Base-by-base conservation (phyloP, 805 yeast genomes). In the Citeromyces matritensis region DNA sequence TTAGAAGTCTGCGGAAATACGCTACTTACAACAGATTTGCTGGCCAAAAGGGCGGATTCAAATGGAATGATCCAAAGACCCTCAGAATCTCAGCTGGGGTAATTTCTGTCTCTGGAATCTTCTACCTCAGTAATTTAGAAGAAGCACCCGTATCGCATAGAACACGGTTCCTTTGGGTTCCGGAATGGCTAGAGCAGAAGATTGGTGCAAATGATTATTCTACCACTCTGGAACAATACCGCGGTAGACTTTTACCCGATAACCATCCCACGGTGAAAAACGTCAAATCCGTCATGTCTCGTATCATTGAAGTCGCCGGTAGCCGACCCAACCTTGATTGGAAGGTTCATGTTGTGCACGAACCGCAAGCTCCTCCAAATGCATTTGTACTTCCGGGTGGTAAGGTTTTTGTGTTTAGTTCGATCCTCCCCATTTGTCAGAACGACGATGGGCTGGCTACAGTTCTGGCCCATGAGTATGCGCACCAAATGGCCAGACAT, bases 331-430 rank as follows among this genome's bases (percentile, higher is more conserved):
- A 45, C 1, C 40, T 51, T 9, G 62, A 75, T 27, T 91, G 98
- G 97, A 59, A 69, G 39, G 70, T 91, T 19, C 83, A 83, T 47
- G 80, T 91, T 14, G 76, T 83, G 13, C 68, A 77, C 38, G 77
- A 72, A 35, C 71, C 78, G 2, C 53, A 54, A 23, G 86, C 94
- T 10, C 94, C 97, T 2, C 97, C 98, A 3, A 91, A 91, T 55
- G 98, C 98, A 1, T 88, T 91, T 55, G 95, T 91, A 12, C 60
- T 91, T 24, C 97, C 97, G 13, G 88, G 91, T 37, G 98, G 98
- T 5, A 86, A 86, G 51, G 94, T 91, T 27, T 91, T 91, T 54
- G 85, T 91, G 12, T 83, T 81, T 46, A 63, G 77, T 29, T 70
- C 81, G 7, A 82, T 91, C 26, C 48, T 91, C 30, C 79, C 81